Base-by-base conservation (phyloP, 1,139 yeast genomes). In the Blastobotrys capitulatus region DNA sequence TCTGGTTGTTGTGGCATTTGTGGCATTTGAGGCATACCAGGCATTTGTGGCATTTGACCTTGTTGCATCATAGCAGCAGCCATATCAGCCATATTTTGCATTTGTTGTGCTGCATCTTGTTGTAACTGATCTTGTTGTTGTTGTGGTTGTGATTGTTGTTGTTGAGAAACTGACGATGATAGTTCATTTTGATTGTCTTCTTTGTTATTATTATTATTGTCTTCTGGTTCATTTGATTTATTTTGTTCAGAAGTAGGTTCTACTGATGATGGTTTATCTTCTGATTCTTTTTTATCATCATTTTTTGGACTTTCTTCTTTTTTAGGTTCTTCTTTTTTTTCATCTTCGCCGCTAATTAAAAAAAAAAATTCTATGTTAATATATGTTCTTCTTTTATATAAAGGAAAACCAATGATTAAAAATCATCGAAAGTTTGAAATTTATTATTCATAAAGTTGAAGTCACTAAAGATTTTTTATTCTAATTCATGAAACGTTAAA, bases 11-110 rank as follows among this genome's bases (percentile, higher is more conserved):
- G 12, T 36, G 48, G 56, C 42, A 52, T 38, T 29, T 36, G 34
- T 18, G 34, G 42, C 36, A 13, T 25, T 15, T 16, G 15, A 18
- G 48, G 60, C 59, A 48, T 45, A 18, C 40, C 45, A 29, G 38
- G 44, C 44, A 48, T 29, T 29, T 44, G 45, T n/a, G 40, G 39
- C 47, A 42, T 43, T 35, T 36, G 44, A n/a, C 31, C 64, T 52
- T 51, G 61, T 52, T 47, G 60, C 52, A 47, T 64, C 42, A 55
- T 61, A 49, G 48, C 67, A 47, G 55, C 63, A 31, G 56, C 63
- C 46, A 42, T 42, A 9, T 53, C 42, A 53, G 57, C 48, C 38
- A 49, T 51, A 20, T 49, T 44, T 9, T 51, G 52, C 31, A 9
- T 52, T 47, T n/a, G 53, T 44, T 36, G 49, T 48, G 18, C 42